These are phyloP conservation scores for Botrytis deweyae DNA, from an alignment of 2,329 filamentous ascomycete species.

Conservation along the genomic window DNA sequence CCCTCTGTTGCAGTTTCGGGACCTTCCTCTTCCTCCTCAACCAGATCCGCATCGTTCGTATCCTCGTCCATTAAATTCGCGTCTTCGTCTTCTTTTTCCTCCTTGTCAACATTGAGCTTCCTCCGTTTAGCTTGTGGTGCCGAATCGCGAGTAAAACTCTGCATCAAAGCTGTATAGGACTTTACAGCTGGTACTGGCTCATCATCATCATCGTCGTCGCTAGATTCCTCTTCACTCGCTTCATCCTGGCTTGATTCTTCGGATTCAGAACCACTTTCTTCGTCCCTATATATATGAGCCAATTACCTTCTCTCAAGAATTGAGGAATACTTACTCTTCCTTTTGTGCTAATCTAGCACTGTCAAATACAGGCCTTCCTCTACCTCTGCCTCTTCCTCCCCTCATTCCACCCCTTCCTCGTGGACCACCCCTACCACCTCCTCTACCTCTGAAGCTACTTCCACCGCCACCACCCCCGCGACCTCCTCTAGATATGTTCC, in stretches of 20 bases:
- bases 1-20: conserved; percentile 41
- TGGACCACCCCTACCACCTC: conserved; percentile 32
- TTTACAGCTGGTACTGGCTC: conserved; percentile 42
- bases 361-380: conserved; percentile 47
- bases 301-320: background rate
- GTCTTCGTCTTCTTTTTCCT: conserved; percentile 25
- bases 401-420: conserved; percentile 32
- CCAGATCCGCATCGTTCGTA: conserved; percentile 41
- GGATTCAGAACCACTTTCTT: conserved; percentile 36
- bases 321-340: conserved; percentile 38
- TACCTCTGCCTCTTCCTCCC: conserved; percentile 35
- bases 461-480: conserved; percentile 20
- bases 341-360: conserved; percentile 48
- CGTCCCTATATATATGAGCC: conserved; percentile 29
- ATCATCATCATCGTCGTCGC: conserved; percentile 45
- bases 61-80: conserved; percentile 26
- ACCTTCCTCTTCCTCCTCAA: conserved; percentile 52
- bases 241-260: conserved; percentile 45
- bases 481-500: conserved; percentile 29
- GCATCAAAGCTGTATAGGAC: conserved; percentile 58
- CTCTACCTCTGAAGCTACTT: conserved; percentile 34
- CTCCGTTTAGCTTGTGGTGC: conserved; percentile 55
- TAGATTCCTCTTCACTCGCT: conserved; percentile 46
- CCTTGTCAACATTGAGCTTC: conserved; percentile 47
- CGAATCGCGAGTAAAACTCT: conserved; percentile 52